Evolutionary conservation across 257 asterid genomes (phyloP), one percentile per base, ranked within the genome.

Genomic region (Solanum virginianum): DNA sequence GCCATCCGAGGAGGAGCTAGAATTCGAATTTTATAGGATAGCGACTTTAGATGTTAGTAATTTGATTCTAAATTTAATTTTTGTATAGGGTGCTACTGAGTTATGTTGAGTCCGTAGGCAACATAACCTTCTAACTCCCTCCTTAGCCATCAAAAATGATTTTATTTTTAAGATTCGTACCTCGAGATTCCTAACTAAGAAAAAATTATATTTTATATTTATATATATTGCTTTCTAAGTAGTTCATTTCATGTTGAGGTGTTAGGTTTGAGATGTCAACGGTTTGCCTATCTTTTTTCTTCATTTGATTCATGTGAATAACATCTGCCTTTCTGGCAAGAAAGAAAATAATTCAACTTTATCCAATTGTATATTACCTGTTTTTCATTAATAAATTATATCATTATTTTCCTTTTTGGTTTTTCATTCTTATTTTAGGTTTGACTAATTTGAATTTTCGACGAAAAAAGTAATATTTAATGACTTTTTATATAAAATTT

Each of bases 271-370:
- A 53, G 45, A 80, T 88, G 95, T 93, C 94, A 93, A 90, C 95
- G 90, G 90, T 88, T 66, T 72, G 55, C 59, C 87, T 86, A 82
- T 62, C 70, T 9, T 59, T n/a, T 43, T n/a, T 86, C 88, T n/a
- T 85, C 56, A 92, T 86, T 80, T 85, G 86, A 59, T 89, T 90
- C 94, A 91, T 91, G 94, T 90, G 97, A 88, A 85, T 82, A 88
- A 85, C 88, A 88, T 87, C 91, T 87, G 75, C 84, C 81, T 81
- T 88, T 83, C 81, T 72, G 87, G 85, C 86, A 68, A 87, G 84
- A 86, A 83, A 84, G 86, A 39, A 80, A 86, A 86, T 80, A 88
- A 47, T 80, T 90, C 41, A 57, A 53, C 51, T 60, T 49, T 49
- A 8, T 75, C 81, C 22, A 81, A 32, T 54, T 10, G 51, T 80